A percentile compares a stretch with the other conserved stretches of the same genome.
These are phyloP conservation scores for Podaxis carcinomalis DNA, from an alignment of 768 basidiomycete genomes.

Conservation along the genomic window DNA sequence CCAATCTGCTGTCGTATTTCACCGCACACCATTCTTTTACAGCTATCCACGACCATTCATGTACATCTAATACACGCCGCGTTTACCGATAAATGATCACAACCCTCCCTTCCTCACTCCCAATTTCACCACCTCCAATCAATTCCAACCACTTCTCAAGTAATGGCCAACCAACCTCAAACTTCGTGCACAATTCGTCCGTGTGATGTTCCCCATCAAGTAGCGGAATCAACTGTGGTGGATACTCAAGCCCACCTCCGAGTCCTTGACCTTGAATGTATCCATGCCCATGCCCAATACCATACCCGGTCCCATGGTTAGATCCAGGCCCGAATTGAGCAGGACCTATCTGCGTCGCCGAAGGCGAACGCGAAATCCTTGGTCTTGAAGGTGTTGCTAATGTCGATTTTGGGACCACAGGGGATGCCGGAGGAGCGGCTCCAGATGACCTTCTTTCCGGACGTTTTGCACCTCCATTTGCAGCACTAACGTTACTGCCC, in stretches of 20 bases:
- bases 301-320: constrained; percentile 5
- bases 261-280: not conserved
- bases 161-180: constrained; percentile 80
- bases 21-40: not conserved
- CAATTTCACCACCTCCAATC: constrained; percentile 57
- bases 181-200: constrained; percentile 82
- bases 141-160: constrained; percentile 68
- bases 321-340: constrained; percentile 1
- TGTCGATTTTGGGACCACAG: constrained; percentile 30
- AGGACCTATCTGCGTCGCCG: constrained; percentile 32
- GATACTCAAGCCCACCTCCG: constrained; percentile 28
- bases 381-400: constrained; percentile 37
- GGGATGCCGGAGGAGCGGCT: constrained; percentile 35
- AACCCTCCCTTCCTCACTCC: constrained; percentile 70
- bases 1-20: not conserved
- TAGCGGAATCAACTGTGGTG: constrained; percentile 50
- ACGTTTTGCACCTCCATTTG: not conserved
- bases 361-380: constrained; percentile 54
- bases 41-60: not conserved
- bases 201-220: constrained; percentile 91
- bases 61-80: not conserved
- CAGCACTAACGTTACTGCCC: not conserved
- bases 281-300: not conserved
- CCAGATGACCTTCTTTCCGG: constrained; percentile 31
- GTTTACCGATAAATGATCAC: constrained; percentile 68